These are phyloP conservation scores for Pleodorina starrii DNA, from an alignment of 139 green algal species.

Conservation along the genomic window DNA sequence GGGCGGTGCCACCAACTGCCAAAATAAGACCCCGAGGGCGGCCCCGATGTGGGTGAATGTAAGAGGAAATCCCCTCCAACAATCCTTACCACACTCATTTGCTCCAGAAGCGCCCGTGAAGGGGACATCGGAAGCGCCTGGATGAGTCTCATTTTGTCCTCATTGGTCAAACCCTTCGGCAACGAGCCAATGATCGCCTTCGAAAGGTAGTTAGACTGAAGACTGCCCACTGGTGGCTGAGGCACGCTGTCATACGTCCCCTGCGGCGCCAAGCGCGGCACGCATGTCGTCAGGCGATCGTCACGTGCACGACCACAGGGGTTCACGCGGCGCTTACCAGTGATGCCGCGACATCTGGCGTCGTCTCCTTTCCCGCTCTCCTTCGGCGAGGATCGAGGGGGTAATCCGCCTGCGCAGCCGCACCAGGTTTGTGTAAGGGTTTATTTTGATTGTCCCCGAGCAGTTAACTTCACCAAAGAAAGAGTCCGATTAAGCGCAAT, in stretches of 20 bases:
- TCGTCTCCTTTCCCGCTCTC: conserved; percentile 74
- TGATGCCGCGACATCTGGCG: conserved; percentile 59
- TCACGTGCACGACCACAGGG: no score
- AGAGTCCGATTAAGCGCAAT: neutral
- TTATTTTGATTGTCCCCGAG: neutral
- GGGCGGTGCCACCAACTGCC: no score
- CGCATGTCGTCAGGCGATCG: conserved; percentile 24
- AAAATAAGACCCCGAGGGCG: no score
- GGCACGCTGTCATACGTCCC: conserved; percentile 7
- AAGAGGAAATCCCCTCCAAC: neutral
- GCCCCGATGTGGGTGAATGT: neutral
- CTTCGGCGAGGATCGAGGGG: conserved; percentile 77
- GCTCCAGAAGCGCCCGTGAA: conserved; percentile 55
- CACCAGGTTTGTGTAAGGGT: neutral
- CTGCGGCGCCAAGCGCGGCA: neutral
- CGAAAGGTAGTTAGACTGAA: conserved; percentile 71
- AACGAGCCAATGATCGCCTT: conserved; percentile 83
- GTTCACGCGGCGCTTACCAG: conserved; percentile 37
- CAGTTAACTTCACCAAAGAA: no score
- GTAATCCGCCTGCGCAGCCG: conserved; percentile 82
- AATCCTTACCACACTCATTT: conserved; percentile 57
- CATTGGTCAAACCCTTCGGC: conserved; percentile 73
- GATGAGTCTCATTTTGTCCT: conserved; percentile 70
- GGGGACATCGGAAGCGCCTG: conserved; percentile 75
- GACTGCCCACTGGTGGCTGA: conserved; percentile 44